Evolutionary conservation across 2,329 filamentous ascomycete species (phyloP), one percentile per base, ranked within the genome.

Genomic region (Sporothrix protearum): DNA sequence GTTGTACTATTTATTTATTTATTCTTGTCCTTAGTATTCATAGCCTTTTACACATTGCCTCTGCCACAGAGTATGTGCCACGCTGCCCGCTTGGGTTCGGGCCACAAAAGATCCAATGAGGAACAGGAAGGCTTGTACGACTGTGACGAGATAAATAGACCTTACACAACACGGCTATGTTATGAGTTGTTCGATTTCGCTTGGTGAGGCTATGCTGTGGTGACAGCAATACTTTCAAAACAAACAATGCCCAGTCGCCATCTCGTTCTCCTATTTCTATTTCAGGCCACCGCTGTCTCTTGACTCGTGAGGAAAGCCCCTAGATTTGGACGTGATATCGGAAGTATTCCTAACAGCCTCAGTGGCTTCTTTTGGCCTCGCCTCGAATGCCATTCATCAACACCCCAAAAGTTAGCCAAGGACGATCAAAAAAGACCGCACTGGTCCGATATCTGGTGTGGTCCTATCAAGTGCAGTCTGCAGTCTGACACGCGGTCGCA

Each of bases 61-160:
- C 42, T 49, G 42, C 61, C 36, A 47, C 61, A 47, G 25, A 4
- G 33, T 39, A 66, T 49, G 14, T 66, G 42, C 42, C 39, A 66
- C 61, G 25, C 39, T 49, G 39, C 10, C 42, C n/a, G n/a, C 22
- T 55, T 19, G 22, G 42, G 3, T 19, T 51, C 53, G 68, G 30
- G 22, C n/a, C 28, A 12, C 33, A 8, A n/a, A 42, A 63, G 64
- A 39, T 36, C 68, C 68, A 70, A 70, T 70, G 7, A 49, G 28
- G 33, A 25, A 36, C 22, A 36, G 19, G 19, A 64, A 63, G 55
- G 55, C 57, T 39, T 70, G 68, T 70, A 53, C 68, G 16, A 70
- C 42, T 64, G 68, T 70, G 68, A 70, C 51, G 68, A 64, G 45
- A 63, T 61, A 64, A 53, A 61, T 47, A 22, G 14, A 51, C 45